Evolutionary conservation across 495 filamentous ascomycete species (phyloP), one percentile per base, ranked within the genome.

Genomic region (Xanthoparmelia taractica): DNA sequence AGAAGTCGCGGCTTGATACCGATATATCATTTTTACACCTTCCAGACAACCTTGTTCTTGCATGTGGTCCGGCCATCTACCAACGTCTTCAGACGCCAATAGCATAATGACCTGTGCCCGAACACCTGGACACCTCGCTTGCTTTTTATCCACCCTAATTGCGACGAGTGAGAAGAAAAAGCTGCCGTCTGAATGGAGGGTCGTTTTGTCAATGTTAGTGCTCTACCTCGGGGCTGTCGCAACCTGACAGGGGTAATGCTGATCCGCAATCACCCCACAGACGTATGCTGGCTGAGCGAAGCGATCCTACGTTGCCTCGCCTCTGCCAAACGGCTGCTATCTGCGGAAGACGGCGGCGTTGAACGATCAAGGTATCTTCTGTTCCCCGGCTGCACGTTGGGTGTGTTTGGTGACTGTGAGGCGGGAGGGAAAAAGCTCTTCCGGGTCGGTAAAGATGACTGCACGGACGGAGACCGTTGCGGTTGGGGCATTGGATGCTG

Each of bases 311-410:
- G 59, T 59, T 69, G 66, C 31, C 69, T 17, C 43, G 59, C 63
- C 57, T 66, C 69, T 55, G 61, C 67, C 40, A 66, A 58, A 18
- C 68, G 66, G 11, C 48, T 52, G 40, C 58, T 58, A 31, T 67
- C 69, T 33, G 57, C 59, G 34, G 66, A 68, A 5, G 59, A 57
- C 25, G 69, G 64, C 27, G 68, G 67, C 31, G 69, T 65, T 31
- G 68, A 65, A 7, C 60, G 61, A 33, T 70, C 69, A 1, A 68
- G 40, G 58, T 80, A 82, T n/a, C 78, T 73, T 29, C 78, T 75
- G n/a, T 72, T 77, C 31, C 77, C 78, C 20, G 74, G 76, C 61
- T 79, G 78, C 60, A 79, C 75, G 57, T 72, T 77, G 40, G 78
- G 71, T 23, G 77, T 75, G 25, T 73, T 68, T n/a, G 80, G 77